Conservation (phyloP, 2,329 filamentous ascomycete species). For the Arthroderma uncinatum region DNA sequence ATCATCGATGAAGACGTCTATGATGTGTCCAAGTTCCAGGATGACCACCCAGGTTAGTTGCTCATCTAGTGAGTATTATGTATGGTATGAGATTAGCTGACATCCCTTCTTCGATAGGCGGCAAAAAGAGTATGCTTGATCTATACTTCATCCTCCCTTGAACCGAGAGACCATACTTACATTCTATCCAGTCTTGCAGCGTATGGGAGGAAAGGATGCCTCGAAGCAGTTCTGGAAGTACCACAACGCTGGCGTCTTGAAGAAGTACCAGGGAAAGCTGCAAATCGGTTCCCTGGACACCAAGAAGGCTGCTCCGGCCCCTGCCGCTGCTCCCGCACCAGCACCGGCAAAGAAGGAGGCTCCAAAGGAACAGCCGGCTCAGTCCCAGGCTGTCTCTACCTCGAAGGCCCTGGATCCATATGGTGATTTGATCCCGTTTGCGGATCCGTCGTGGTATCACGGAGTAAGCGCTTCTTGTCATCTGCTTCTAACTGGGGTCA, state of each 20-base stretch:
- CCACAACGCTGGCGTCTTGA: slow-evolving; percentile 50
- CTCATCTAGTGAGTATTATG: background rate
- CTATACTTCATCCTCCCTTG: background rate
- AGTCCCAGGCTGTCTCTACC: slow-evolving; percentile 43
- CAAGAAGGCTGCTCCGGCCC: slow-evolving; percentile 54
- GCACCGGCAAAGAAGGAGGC: slow-evolving; percentile 37
- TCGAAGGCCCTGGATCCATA: slow-evolving; percentile 65
- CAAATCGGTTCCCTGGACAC: slow-evolving; percentile 67
- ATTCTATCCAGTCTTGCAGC: slow-evolving; percentile 44
- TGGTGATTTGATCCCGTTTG: slow-evolving; percentile 79
- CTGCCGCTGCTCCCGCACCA: slow-evolving; percentile 26
- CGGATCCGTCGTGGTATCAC: slow-evolving; percentile 91
- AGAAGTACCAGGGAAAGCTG: slow-evolving; percentile 51
- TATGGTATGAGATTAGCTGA: background rate
- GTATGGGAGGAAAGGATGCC: slow-evolving; percentile 55
- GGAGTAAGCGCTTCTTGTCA: slow-evolving; percentile 48
- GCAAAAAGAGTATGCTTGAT: slow-evolving; percentile 14
- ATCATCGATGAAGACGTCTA: slow-evolving; percentile 17
- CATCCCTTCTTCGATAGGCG: slow-evolving; percentile 10
- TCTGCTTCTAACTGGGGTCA: background rate
- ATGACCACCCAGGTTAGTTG: slow-evolving; percentile 17
- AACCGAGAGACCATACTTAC: background rate
- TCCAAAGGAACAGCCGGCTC: slow-evolving; percentile 43
- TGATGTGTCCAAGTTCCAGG: slow-evolving; percentile 16
- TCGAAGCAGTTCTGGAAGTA: slow-evolving; percentile 60